Evolutionary conservation across 352 stramenopile species (phyloP), one percentile per base, ranked within the genome.

Genomic region (Phytophthora cryptogea): DNA sequence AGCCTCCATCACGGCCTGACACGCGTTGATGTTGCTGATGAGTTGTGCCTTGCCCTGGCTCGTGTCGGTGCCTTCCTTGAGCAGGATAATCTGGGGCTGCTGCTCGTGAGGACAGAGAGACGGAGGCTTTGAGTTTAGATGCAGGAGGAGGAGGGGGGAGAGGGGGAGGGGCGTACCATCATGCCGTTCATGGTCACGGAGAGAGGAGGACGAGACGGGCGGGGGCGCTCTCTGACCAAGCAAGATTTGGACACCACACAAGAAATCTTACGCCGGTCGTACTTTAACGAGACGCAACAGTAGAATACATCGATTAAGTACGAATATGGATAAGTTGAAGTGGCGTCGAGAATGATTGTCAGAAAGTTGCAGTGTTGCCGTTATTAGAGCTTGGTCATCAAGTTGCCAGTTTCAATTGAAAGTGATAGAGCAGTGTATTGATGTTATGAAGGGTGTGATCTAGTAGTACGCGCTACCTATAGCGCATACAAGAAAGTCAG

Each of bases 51-150:
- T 98, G 50, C 94, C 97, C 89, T 99, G 97, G 54, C 93, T 99
- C 31, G 95, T 98, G 86, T 99, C 97, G 27, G 97, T 99, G 76
- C 97, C 97, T 77, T 99, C 97, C 56, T 97, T 93, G 14, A 99
- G 90, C 61, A 99, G 83, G 62, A 99, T 99, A 74, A 99, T 99
- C 59, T 97, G 94, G 37, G 97, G 97, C 81, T 97, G 92, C 83
- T 94, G 64, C 47, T 69, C 37, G 20, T 4, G 26, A 3, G 27
- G 36, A 20, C 16, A 20, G 42, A 40, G 17, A 13, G 44, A 30
- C 20, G 20, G 26, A 47, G 4, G 9, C 2, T 9, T 44, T 54
- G 45, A 8, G 27, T 23, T 40, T 20, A 28, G 33, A 23, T 23
- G 20, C 20, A 16, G n/a, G 20, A 51, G 20, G 8, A 20, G 28